A percentile compares a stretch with the other conserved stretches of the same genome.
Conservation (phyloP, 2,329 filamentous ascomycete species). For the Colletotrichum sp. region DNA sequence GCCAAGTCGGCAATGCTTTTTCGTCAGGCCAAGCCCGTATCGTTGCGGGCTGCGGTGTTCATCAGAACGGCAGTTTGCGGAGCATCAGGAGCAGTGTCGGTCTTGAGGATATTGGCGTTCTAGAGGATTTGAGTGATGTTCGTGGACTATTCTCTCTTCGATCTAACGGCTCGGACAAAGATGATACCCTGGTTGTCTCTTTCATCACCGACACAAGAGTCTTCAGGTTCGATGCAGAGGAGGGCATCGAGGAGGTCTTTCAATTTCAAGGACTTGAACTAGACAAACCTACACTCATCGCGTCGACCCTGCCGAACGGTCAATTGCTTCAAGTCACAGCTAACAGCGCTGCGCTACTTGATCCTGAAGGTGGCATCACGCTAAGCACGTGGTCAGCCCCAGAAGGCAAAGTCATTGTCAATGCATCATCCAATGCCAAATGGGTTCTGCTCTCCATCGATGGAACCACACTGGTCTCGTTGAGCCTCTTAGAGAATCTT, state of each 20-base stretch:
- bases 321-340: conserved; percentile 19
- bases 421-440: conserved; percentile 75
- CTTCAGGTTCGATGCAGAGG: conserved; percentile 76
- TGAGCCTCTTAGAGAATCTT: conserved; percentile 67
- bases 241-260: conserved; percentile 87
- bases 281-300: conserved; percentile 74
- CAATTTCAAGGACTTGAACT: conserved; percentile 73
- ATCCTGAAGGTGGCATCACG: conserved; percentile 18
- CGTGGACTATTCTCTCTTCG: conserved; percentile 75
- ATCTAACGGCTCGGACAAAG: conserved; percentile 50
- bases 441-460: conserved; percentile 77
- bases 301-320: conserved; percentile 53
- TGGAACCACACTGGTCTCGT: conserved; percentile 73
- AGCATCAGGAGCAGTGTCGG: conserved; percentile 95
- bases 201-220: conserved; percentile 84
- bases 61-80: conserved; percentile 84
- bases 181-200: conserved; percentile 79
- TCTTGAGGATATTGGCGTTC: conserved; percentile 82
- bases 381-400: conserved; percentile 28
- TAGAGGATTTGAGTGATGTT: conserved; percentile 79
- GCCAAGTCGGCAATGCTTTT: conserved; percentile 81
- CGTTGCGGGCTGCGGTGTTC: conserved; percentile 90
- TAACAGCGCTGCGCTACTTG: conserved; percentile 1
- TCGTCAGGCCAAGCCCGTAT: conserved; percentile 94
- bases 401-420: conserved; percentile 68